Conservation (phyloP, 352 stramenopile genomes). For the Phytophthora foliorum region DNA sequence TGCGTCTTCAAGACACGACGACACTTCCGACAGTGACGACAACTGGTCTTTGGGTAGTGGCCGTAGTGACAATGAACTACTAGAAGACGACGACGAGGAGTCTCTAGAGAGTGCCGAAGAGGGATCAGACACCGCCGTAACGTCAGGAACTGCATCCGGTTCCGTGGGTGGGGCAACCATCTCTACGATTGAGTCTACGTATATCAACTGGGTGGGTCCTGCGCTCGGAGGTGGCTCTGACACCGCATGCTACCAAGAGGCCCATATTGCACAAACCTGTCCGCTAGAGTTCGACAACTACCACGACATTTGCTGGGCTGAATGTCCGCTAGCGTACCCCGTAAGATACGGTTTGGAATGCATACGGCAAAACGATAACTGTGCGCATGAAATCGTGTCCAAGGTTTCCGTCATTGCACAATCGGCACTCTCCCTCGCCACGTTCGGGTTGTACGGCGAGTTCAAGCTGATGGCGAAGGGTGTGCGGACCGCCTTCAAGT, state of each 20-base stretch:
- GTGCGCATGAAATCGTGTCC: slow-evolving; percentile 36
- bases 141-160: neutral
- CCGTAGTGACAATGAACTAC: neutral
- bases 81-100: slow-evolving; percentile 7
- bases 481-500: slow-evolving; percentile 26
- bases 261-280: slow-evolving; percentile 37
- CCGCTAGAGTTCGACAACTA: slow-evolving; percentile 32
- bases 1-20: neutral
- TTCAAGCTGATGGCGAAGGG: slow-evolving; percentile 35
- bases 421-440: slow-evolving; percentile 26
- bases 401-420: slow-evolving; percentile 29
- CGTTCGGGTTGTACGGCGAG: slow-evolving; percentile 28
- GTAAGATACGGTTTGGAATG: slow-evolving; percentile 50
- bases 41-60: neutral
- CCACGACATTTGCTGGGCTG: slow-evolving; percentile 39
- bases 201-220: slow-evolving; percentile 41
- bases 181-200: slow-evolving; percentile 24
- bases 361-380: slow-evolving; percentile 48
- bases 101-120: slow-evolving; percentile 11
- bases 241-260: slow-evolving; percentile 47
- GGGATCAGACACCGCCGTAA: neutral
- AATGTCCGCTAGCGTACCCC: slow-evolving; percentile 47
- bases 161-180: neutral
- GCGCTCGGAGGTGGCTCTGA: slow-evolving; percentile 22
- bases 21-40: slow-evolving; percentile 12